Percentiles rank a stretch among this genome's conserved stretches.
Conservation (phyloP, 129 eudicot species). For the Scalesia atractyloides region DNA sequence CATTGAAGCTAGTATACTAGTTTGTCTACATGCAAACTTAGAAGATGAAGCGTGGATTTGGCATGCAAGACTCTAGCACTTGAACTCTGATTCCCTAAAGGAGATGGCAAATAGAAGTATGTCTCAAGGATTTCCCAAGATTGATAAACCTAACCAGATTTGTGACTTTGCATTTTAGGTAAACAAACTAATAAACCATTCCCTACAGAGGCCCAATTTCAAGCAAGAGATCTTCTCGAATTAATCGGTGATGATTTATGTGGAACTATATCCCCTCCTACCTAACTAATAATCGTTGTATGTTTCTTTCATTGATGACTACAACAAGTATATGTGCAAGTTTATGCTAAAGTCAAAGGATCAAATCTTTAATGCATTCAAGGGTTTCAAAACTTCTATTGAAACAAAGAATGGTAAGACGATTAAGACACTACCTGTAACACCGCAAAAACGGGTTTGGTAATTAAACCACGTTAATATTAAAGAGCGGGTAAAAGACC, state of each 20-base stretch:
- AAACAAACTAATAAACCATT: neutral
- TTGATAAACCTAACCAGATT: no score
- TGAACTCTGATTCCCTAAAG: neutral
- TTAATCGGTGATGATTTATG: neutral
- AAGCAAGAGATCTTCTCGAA: neutral
- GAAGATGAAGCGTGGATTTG: neutral
- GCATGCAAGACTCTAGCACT: neutral
- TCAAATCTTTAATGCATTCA: neutral
- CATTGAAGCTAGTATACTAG: neutral
- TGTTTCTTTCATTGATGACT: neutral
- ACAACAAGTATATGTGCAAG: neutral
- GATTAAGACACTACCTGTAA: neutral
- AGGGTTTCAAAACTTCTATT: neutral
- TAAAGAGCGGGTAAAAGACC: no score
- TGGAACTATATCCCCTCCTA: neutral
- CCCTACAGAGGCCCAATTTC: neutral
- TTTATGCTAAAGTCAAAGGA: neutral
- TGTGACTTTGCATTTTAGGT: neutral
- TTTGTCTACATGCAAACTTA: neutral
- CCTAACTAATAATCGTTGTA: neutral
- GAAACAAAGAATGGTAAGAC: neutral
- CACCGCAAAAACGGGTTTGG: no score
- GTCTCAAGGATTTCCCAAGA: neutral
- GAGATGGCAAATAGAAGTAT: no score
- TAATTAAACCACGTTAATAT: no score